These are phyloP conservation scores for Cyclocybe aegerita DNA, from an alignment of 768 basidiomycete species.

Conservation along the genomic window DNA sequence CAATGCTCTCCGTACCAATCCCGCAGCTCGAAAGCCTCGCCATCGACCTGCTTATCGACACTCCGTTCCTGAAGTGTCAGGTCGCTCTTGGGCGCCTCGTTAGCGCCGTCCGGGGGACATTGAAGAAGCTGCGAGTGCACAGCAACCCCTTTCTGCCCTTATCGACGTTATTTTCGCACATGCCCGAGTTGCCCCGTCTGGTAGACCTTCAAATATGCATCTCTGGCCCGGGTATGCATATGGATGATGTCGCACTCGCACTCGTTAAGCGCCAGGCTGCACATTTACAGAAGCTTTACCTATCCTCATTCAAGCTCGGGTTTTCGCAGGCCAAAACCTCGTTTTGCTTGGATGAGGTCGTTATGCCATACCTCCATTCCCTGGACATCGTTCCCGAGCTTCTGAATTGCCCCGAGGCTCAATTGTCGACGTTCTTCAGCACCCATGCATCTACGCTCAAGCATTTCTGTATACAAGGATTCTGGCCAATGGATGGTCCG, in stretches of 20 bases:
- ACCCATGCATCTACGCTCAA: neutral
- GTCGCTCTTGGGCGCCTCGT: conserved; percentile 1
- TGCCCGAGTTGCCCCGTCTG: conserved; percentile 2
- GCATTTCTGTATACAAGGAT: conserved; percentile 1
- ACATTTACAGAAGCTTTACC: too few relatives aligned
- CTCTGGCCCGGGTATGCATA: too few relatives aligned
- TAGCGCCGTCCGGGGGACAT: neutral
- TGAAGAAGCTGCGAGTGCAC: conserved; percentile 1
- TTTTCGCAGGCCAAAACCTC: too few relatives aligned
- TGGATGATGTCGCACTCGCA: too few relatives aligned
- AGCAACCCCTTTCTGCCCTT: neutral
- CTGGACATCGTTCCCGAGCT: too few relatives aligned
- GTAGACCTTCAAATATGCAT: conserved; percentile 1
- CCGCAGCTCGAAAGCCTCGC: conserved; percentile 1
- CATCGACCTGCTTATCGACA: neutral
- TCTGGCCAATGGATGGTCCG: neutral
- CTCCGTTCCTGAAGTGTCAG: neutral
- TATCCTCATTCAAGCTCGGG: too few relatives aligned
- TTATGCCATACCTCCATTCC: too few relatives aligned
- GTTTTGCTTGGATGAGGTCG: too few relatives aligned
- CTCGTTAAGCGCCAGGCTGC: too few relatives aligned
- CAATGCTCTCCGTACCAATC: too few relatives aligned
- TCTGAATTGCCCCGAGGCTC: too few relatives aligned
- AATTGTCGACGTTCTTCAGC: conserved; percentile 2
- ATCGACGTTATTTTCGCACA: neutral